These are phyloP conservation scores for Symbiodinium natans DNA, from an alignment of 73 alveolate species.

Conservation along the genomic window DNA sequence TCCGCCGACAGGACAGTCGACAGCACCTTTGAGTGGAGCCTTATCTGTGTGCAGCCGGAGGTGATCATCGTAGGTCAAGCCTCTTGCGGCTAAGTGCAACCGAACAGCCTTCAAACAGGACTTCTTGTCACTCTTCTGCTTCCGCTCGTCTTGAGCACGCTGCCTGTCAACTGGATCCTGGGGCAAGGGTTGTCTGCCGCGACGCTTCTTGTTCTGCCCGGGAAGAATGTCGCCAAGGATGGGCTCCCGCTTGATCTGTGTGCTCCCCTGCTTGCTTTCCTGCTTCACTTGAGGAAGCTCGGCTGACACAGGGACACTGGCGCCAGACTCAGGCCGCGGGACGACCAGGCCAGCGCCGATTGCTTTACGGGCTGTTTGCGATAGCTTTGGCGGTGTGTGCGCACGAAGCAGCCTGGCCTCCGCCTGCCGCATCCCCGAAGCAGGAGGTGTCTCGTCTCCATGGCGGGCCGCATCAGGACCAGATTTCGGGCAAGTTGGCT, in stretches of 20 bases:
- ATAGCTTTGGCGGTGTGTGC: slow-evolving; percentile 6
- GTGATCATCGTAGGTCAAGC: background rate
- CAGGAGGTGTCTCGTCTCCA: too few species aligned
- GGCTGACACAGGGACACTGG: background rate
- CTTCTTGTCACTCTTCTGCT: background rate
- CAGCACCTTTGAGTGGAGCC: background rate
- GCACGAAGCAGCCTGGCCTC: background rate
- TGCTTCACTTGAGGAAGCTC: background rate
- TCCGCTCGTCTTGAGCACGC: background rate
- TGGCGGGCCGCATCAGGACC: too few species aligned
- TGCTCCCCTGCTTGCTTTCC: background rate
- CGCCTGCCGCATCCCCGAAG: too few species aligned
- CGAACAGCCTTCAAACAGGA: background rate
- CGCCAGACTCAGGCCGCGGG: background rate
- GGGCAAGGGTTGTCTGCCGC: too few species aligned
- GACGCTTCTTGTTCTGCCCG: too few species aligned
- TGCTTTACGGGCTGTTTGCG: background rate
- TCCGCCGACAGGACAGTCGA: background rate
- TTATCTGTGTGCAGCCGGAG: background rate
- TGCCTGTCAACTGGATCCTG: background rate
- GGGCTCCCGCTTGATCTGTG: background rate
- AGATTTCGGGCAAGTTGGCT: too few species aligned
- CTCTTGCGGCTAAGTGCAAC: background rate
- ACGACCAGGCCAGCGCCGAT: background rate
- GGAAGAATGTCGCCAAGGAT: background rate